Base-by-base conservation (phyloP, 139 green algal species). In the Nannochloris sp. region DNA sequence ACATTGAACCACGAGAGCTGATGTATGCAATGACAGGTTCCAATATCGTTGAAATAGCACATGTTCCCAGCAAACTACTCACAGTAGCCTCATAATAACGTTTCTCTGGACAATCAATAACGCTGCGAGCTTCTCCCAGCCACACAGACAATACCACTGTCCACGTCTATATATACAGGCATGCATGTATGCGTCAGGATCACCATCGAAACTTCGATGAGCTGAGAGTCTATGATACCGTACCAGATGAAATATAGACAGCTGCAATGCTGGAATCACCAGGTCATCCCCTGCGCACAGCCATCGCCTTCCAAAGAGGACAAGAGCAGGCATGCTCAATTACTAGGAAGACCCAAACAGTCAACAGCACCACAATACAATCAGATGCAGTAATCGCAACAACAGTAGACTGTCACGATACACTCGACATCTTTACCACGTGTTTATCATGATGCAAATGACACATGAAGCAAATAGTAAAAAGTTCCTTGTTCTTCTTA, bases 241-340 rank as follows among this genome's bases (percentile, higher is more conserved):
- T 61, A 61, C 70, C 58, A 48, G 14, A 44, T 84, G 78, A 36
- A 82, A 80, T 4, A 68, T 15, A 1, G 61, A 49, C 10, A 68
- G 31, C 1, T 44, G 21, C 2, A 65, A 21, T 1, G 65, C 64
- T 7, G 73, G 61, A 5, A 83, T 18, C 2, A 68, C 56, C 16
- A 81, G 18, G 43, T 85, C 78, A 43, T 85, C 78, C 4, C 53
- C 55, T 18, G 72, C 70, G 1, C 81, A 43, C 9, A 46, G 27
- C 75, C 75, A 85, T 4, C 76, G 66, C 8, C 78, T 60, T 18
- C 61, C 64, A 55, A 83, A 79, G 44, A 83, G 44, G 14, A 34
- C 7, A 12, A 85, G 43, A 14, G 75, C 75, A n/a, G 78, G 78
- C 78, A 85, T 85, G 5, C 19, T 58, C 23, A 16, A 2, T 5